Evolutionary conservation across 2,329 filamentous ascomycete genomes (phyloP), one percentile per base, ranked within the genome.

Genomic region (Penicillium sclerotigenum): DNA sequence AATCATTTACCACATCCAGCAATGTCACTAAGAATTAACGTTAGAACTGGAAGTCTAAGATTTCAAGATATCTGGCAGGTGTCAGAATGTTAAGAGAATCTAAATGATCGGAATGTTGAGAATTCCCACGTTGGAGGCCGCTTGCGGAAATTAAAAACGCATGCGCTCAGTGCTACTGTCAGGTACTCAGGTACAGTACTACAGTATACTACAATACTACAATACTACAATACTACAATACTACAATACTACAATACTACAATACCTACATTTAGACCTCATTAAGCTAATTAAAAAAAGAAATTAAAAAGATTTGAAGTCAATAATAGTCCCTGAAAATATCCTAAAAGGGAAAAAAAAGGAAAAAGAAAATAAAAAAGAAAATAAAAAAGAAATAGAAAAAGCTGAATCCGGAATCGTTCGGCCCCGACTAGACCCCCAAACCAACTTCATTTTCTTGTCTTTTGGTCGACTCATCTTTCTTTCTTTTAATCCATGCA

Each of bases 381-480:
- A n/a, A 24, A 40, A 38, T 29, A 40, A 47, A 10, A 10, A 20
- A 29, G 11, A 31, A 20, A 29, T 18, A 11, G 2, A 6, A 52
- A 33, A 34, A 28, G 13, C 26, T n/a, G 29, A 33, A 54, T 46
- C 33, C 52, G 52, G 52, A 40, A 53, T 40, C 42, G 20, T 26
- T 41, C 51, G 51, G 51, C n/a, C 47, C 34, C 24, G 51, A 48
- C 51, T 53, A 41, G 43, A 48, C 53, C 48, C 41, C 26, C 45
- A 52, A 40, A 26, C 20, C 16, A 26, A 34, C 38, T 33, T 20
- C 40, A 26, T 45, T 29, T 33, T 20, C 40, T 45, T 13, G 22
- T 34, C 20, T 31, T 52, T 31, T 28, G 18, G 22, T 29, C 36
- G 11, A 34, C 11, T 31, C 28, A 14, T 36, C 37, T 52, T 26